Percentiles rank a stretch among this genome's conserved stretches.
Conservation (phyloP, 1,284 basidiomycete species). For the Chiua sp. region DNA sequence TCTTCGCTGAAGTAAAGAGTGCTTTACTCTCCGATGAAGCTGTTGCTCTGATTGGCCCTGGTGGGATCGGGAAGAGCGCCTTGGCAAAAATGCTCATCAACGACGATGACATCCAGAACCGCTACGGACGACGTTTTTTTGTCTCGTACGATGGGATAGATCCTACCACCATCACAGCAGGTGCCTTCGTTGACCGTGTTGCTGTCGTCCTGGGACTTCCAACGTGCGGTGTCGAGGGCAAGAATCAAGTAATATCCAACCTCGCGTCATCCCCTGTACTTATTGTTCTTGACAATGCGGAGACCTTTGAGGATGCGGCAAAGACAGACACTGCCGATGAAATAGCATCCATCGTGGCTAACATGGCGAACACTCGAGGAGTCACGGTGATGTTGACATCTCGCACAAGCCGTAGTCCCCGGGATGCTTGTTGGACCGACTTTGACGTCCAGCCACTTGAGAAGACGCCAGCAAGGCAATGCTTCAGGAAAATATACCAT, state of each 20-base stretch:
- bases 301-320: background rate
- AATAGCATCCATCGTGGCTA: background rate
- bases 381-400: background rate
- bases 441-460: background rate
- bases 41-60: background rate
- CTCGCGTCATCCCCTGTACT: background rate
- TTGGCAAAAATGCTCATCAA: background rate
- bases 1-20: background rate
- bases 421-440: background rate
- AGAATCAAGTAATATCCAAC: background rate
- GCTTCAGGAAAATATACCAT: background rate
- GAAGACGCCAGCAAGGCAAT: background rate
- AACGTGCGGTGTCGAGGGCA: background rate
- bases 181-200: background rate
- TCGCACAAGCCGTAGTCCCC: background rate
- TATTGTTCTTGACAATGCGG: background rate
- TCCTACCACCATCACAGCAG: background rate
- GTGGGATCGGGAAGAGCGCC: background rate
- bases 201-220: background rate
- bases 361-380: background rate
- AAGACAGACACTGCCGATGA: background rate
- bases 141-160: background rate
- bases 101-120: background rate
- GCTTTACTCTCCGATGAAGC: background rate
- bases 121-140: background rate